Conservation (phyloP, 192 early-diverging fungal species). For the Jimgerdemannia flammicorona region DNA sequence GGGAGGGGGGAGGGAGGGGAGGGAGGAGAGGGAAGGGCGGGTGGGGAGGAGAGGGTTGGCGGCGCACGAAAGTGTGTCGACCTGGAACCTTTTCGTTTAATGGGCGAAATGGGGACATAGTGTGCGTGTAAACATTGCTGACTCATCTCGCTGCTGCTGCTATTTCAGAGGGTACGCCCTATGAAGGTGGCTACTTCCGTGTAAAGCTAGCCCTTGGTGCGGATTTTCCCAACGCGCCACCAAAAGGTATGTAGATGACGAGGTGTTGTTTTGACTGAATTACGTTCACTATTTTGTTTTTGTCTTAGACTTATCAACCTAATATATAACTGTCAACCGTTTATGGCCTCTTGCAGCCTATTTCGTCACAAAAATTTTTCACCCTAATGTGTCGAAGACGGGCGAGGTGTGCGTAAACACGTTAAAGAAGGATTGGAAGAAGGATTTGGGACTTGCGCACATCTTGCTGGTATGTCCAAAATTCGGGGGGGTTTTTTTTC, state of each 20-base stretch:
- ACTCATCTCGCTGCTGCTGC: neutral
- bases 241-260: conserved; percentile 57
- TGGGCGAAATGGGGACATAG: too few species aligned
- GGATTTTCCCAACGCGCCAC: conserved; percentile 80
- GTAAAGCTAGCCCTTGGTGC: conserved; percentile 64
- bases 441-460: conserved; percentile 76
- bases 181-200: conserved; percentile 73
- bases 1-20: neutral
- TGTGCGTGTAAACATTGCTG: neutral
- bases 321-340: neutral
- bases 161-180: conserved; percentile 73
- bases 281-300: neutral
- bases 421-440: conserved; percentile 96
- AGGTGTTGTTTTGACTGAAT: neutral
- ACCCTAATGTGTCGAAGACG: conserved; percentile 85
- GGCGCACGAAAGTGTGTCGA: neutral
- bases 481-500: neutral
- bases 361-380: conserved; percentile 95
- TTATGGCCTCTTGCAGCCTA: conserved; percentile 36
- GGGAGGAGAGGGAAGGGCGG: neutral
- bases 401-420: conserved; percentile 97
- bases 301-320: neutral
- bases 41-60: neutral
- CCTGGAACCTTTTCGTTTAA: too few species aligned
- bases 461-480: conserved; percentile 67